Evolutionary conservation across 257 asterid genomes (phyloP).

Genomic region (Echites panduratus): DNA sequence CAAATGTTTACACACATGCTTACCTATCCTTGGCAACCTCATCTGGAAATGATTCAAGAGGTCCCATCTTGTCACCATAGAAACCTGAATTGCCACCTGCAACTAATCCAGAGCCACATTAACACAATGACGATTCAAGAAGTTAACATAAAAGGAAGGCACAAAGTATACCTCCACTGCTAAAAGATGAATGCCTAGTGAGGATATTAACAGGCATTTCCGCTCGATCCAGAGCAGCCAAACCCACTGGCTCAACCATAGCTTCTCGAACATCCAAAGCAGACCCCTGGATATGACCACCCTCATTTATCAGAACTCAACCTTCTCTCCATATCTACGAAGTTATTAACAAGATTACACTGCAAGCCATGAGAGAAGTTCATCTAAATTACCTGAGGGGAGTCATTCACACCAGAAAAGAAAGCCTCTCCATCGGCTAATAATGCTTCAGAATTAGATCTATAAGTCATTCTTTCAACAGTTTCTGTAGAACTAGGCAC

Average conservation of each 20-base stretch:
- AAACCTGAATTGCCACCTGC: conserved; percentile 43
- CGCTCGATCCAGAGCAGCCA: conserved; percentile 32
- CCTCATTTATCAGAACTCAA: conserved; percentile 26
- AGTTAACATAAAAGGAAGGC: conserved; percentile 13
- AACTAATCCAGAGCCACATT: conserved; percentile 11
- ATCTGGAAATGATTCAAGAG: conserved; percentile 39
- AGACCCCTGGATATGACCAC: conserved; percentile 42
- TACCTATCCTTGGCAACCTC: conserved; percentile 62
- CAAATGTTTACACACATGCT: conserved; percentile 10
- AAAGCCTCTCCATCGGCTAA: conserved; percentile 34
- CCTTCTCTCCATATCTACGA: conserved; percentile 15
- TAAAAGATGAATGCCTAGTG: conserved; percentile 45
- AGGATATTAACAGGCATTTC: conserved; percentile 38
- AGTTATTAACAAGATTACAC: conserved; percentile 6
- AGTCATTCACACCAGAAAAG: conserved; percentile 33
- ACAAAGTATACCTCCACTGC: conserved; percentile 46
- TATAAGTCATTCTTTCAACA: conserved; percentile 43
- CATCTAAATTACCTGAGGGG: conserved; percentile 45
- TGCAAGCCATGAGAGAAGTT: conserved; percentile 11
- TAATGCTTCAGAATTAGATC: conserved; percentile 46
- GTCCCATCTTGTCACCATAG: conserved; percentile 38
- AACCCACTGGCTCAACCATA: conserved; percentile 32
- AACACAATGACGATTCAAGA: neutral
- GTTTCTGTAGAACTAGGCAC: conserved; percentile 27
- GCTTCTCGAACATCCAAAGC: conserved; percentile 44